Conservation (phyloP, 768 basidiomycete species). For the Panellus pusillus region DNA sequence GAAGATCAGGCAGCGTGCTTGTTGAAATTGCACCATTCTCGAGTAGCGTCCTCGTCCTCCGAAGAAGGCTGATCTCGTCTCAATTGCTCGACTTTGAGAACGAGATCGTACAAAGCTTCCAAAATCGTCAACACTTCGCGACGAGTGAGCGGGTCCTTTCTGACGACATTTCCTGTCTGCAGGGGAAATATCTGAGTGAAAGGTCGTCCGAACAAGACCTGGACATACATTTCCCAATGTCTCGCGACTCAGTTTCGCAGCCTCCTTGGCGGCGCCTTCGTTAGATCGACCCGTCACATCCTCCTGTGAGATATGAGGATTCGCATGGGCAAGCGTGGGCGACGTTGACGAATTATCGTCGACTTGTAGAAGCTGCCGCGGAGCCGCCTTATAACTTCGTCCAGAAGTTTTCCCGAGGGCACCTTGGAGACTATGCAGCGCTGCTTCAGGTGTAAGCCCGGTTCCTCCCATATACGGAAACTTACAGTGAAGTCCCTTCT, state of each 20-base stretch:
- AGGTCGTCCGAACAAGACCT: neutral
- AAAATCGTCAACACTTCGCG: constrained; percentile 77
- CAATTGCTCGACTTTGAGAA: constrained; percentile 83
- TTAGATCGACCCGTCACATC: constrained; percentile 40
- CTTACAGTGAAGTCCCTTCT: constrained; percentile 68
- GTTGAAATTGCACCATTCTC: constrained; percentile 44
- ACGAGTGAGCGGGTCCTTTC: constrained; percentile 72
- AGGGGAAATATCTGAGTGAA: constrained; percentile 4
- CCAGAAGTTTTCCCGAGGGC: constrained; percentile 94
- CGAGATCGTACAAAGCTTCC: constrained; percentile 83
- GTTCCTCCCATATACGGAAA: neutral
- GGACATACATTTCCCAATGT: constrained; percentile 61
- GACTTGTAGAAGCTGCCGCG: constrained; percentile 92
- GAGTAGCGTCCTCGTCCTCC: constrained; percentile 51
- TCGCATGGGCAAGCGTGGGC: constrained; percentile 44
- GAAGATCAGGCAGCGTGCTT: neutral
- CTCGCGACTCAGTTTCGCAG: constrained; percentile 72
- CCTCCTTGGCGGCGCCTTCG: constrained; percentile 67
- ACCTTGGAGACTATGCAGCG: constrained; percentile 79
- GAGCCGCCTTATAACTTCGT: constrained; percentile 93
- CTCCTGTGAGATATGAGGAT: constrained; percentile 56
- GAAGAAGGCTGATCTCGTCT: constrained; percentile 71
- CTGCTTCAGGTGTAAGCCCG: constrained; percentile 33
- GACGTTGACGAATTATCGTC: constrained; percentile 52
- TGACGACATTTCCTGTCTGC: constrained; percentile 63